Conservation (phyloP, 1,284 basidiomycete genomes). For the Sphagnurus paluster region DNA sequence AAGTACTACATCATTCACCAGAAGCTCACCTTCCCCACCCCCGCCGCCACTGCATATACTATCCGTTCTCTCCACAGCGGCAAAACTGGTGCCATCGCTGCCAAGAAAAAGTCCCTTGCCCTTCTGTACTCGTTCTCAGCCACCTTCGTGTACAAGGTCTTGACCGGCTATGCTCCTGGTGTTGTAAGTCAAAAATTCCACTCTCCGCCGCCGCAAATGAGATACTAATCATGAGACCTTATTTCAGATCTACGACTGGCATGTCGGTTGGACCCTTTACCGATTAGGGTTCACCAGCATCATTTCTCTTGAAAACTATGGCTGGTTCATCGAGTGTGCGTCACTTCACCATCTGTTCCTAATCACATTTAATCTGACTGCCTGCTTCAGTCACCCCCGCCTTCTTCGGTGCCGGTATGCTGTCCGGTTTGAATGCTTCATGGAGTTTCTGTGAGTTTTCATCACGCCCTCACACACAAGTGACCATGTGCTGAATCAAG, state of each 20-base stretch:
- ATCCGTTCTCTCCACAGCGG: conserved; percentile 64
- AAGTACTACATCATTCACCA: conserved; percentile 70
- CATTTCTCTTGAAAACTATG: conserved; percentile 60
- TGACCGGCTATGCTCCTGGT: conserved; percentile 62
- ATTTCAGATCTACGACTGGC: conserved; percentile 68
- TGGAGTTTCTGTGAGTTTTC: conserved; percentile 55
- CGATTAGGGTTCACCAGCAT: conserved; percentile 60
- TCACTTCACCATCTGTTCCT: too few relatives aligned
- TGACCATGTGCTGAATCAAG: not conserved
- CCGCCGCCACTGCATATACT: conserved; percentile 67
- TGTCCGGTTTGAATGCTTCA: conserved; percentile 65
- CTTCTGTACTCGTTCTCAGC: conserved; percentile 49
- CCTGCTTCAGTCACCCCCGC: conserved; percentile 71
- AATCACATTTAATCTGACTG: too few relatives aligned
- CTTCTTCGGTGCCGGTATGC: conserved; percentile 69
- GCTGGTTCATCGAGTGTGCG: conserved; percentile 54
- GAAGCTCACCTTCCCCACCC: conserved; percentile 69
- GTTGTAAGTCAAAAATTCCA: conserved; percentile 36
- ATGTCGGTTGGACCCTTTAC: conserved; percentile 67
- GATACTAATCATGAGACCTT: too few relatives aligned
- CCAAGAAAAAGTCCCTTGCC: conserved; percentile 58
- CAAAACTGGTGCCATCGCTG: conserved; percentile 46
- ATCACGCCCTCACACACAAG: too few relatives aligned
- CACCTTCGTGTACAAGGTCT: conserved; percentile 55
- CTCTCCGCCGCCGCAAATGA: too few relatives aligned